phyloP scores from a whole-genome alignment of 805 yeast genomes.

The Metschnikowia baotianmanensis region DNA sequence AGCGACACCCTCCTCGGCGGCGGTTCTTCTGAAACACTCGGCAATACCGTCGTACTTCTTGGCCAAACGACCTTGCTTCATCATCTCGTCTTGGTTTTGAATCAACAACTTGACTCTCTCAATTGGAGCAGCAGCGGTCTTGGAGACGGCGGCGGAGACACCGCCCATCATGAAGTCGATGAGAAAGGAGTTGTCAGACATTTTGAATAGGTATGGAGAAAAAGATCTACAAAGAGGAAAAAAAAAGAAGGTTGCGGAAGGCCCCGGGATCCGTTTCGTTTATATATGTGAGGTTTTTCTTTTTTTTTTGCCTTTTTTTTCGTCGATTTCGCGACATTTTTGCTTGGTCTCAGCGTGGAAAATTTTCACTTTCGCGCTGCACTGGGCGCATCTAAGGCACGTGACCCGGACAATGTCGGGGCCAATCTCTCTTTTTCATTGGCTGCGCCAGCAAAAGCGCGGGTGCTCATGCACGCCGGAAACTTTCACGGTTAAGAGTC shows the following conservation, averaged over 20 bases:
- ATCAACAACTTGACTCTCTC: conserved; percentile 95
- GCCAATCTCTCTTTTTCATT: conserved; percentile 10
- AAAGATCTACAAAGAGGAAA: conserved; percentile 17
- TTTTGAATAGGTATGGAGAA: conserved; percentile 15
- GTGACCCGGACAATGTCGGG: conserved; percentile 23
- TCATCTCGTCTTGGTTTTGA: conserved; percentile 98
- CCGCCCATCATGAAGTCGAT: conserved; percentile 89
- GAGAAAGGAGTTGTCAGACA: conserved; percentile 31
- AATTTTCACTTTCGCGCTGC: conserved; percentile 14
- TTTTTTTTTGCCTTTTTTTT: conserved; percentile 11
- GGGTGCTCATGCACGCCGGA: conserved; percentile 2
- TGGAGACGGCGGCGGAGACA: conserved; percentile 98
- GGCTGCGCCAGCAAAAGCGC: conserved; percentile 7
- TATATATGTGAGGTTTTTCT: conserved; percentile 16
- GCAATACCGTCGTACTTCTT: conserved; percentile 83
- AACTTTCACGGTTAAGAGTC: conserved; percentile 4
- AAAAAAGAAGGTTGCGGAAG: conserved; percentile 6
- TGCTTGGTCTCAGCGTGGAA: conserved; percentile 11
- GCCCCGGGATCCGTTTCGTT: conserved; percentile 15
- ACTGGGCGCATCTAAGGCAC: conserved; percentile 17
- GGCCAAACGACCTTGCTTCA: conserved; percentile 94
- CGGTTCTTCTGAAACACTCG: conserved; percentile 94
- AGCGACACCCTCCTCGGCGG: conserved; percentile 86
- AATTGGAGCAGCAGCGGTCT: conserved; percentile 97
- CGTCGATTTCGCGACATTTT: conserved; percentile 13